Percentiles rank a stretch among this genome's conserved stretches.
phyloP scores from a whole-genome alignment of 495 filamentous ascomycete genomes.

The Saxophila tyrrhenica region DNA sequence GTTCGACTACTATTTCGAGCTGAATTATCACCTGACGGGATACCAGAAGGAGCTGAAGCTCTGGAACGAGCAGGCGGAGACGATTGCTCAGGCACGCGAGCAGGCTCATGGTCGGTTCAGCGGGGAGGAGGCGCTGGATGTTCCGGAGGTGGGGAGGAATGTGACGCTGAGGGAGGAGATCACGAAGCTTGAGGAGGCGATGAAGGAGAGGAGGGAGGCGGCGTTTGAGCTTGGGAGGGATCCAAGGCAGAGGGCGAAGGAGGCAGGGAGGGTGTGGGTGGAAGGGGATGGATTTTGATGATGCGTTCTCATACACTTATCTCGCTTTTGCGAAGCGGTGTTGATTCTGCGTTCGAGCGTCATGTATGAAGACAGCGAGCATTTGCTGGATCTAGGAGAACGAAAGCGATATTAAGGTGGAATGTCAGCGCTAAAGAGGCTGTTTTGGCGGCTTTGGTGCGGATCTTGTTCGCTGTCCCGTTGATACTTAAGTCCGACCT shows the following conservation, averaged over 20 bases:
- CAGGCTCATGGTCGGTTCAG: conserved; percentile 26
- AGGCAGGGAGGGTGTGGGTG: conserved; percentile 42
- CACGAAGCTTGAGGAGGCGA: conserved; percentile 27
- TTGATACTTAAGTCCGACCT: too few species aligned
- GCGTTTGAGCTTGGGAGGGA: conserved; percentile 43
- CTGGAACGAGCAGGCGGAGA: conserved; percentile 33
- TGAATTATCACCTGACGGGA: conserved; percentile 31
- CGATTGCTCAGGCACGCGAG: conserved; percentile 11
- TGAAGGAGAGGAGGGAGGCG: conserved; percentile 30
- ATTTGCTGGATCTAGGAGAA: background rate
- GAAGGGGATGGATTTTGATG: conserved; percentile 41
- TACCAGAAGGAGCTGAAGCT: conserved; percentile 39
- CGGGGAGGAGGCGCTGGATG: conserved; percentile 29
- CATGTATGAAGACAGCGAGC: background rate
- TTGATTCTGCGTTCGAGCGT: background rate
- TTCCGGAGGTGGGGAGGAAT: conserved; percentile 32
- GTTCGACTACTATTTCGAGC: conserved; percentile 39
- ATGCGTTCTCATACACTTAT: background rate
- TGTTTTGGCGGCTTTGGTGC: too few species aligned
- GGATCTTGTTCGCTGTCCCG: too few species aligned
- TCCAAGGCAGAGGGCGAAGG: conserved; percentile 39
- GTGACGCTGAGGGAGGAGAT: conserved; percentile 29
- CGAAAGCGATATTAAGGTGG: too few species aligned
- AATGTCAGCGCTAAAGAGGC: too few species aligned
- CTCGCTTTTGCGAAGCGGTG: too few species aligned